phyloP scores from a whole-genome alignment of 257 asterid species.

The Gentiana macrophylla region DNA sequence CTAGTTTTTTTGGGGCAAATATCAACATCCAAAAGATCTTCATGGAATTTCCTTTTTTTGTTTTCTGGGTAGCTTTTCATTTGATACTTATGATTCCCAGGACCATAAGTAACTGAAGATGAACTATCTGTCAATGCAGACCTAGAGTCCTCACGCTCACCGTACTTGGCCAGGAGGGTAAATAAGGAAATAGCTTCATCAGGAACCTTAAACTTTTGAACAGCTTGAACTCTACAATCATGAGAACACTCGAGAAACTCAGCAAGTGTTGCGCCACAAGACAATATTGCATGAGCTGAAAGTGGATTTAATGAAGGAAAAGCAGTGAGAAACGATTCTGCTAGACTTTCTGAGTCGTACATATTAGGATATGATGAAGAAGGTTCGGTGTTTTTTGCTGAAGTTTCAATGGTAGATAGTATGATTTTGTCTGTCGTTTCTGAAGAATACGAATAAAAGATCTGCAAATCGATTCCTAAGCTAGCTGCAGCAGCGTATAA shows the following conservation, averaged over 20 bases:
- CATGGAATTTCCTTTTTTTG: conserved; percentile 46
- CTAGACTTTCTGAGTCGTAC: conserved; percentile 73
- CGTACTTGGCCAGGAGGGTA: conserved; percentile 51
- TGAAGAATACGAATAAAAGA: conserved; percentile 67
- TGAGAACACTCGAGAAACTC: conserved; percentile 59
- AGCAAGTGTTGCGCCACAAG: conserved; percentile 50
- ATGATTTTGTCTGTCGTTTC: conserved; percentile 80
- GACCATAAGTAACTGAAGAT: conserved; percentile 62
- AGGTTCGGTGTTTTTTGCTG: conserved; percentile 34
- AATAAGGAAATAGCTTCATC: conserved; percentile 61
- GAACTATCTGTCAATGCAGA: conserved; percentile 94
- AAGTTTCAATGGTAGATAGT: conserved; percentile 56
- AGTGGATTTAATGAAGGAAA: conserved; percentile 93
- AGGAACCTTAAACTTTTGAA: conserved; percentile 55
- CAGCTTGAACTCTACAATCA: conserved; percentile 38
- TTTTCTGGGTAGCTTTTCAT: conserved; percentile 30
- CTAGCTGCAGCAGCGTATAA: conserved; percentile 93
- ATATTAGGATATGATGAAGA: conserved; percentile 36
- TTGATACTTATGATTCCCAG: conserved; percentile 45
- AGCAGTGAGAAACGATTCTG: conserved; percentile 81
- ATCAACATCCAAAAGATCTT: conserved; percentile 18
- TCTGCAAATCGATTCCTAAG: conserved; percentile 77
- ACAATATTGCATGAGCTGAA: conserved; percentile 83
- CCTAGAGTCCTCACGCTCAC: conserved; percentile 80
- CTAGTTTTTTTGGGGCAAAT: conserved; percentile 29